phyloP scores from a whole-genome alignment of 768 basidiomycete genomes.

The Psilocybe cubensis region DNA sequence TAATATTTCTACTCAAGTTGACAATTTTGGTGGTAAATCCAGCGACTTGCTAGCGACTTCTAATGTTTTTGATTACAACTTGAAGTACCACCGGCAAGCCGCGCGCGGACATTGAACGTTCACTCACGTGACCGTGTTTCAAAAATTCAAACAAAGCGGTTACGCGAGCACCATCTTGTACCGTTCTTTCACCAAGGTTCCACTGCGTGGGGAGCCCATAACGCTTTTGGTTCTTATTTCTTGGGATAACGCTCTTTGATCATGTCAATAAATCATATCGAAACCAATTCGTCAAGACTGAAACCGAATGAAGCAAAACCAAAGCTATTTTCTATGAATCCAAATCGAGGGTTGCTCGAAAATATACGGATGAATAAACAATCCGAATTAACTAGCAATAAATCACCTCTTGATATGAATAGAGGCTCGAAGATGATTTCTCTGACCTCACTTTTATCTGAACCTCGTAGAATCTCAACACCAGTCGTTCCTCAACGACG shows the following conservation, averaged over 20 bases:
- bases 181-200: too few relatives aligned
- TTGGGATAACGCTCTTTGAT: conserved; percentile 6
- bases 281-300: neutral
- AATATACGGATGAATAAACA: conserved; percentile 1
- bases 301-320: neutral
- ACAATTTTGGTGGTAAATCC: too few relatives aligned
- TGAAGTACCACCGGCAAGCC: too few relatives aligned
- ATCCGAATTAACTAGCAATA: neutral
- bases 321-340: conserved; percentile 4
- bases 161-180: too few relatives aligned
- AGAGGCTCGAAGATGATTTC: conserved; percentile 11
- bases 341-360: conserved; percentile 1
- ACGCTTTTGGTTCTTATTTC: neutral
- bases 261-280: neutral
- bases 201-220: neutral
- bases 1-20: too few relatives aligned
- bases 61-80: too few relatives aligned
- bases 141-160: too few relatives aligned
- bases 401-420: neutral
- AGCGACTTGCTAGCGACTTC: too few relatives aligned
- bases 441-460: conserved; percentile 11
- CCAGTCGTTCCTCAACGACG: neutral
- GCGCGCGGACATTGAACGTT: too few relatives aligned
- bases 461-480: conserved; percentile 9
- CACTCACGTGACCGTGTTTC: too few relatives aligned